A percentile compares a stretch with the other conserved stretches of the same genome.
These are phyloP conservation scores for Entamoeba invadens DNA, from an alignment of 208 protist genomes.

Conservation along the genomic window DNA sequence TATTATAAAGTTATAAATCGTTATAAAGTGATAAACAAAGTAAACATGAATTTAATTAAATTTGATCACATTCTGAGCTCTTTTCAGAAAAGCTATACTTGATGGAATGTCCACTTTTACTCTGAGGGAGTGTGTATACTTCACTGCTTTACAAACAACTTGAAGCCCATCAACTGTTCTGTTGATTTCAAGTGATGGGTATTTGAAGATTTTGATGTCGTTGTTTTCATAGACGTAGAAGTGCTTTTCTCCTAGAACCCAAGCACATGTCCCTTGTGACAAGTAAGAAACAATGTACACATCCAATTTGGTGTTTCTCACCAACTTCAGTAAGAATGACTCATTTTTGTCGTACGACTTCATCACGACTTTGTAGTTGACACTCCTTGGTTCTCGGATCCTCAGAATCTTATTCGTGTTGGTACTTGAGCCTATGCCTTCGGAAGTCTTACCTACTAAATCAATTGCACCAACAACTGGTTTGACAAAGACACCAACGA, in stretches of 20 bases:
- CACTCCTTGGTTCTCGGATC: neutral
- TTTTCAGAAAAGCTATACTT: no score
- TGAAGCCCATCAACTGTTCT: no score
- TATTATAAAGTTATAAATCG: no score
- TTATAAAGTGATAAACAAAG: no score
- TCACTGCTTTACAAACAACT: no score
- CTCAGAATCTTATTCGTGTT: neutral
- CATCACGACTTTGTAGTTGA: neutral
- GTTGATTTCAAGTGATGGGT: no score
- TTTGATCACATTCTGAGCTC: no score
- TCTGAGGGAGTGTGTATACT: no score
- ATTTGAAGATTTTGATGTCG: no score
- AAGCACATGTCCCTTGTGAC: neutral
- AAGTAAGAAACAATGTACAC: neutral
- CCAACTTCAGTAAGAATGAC: neutral
- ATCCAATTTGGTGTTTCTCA: neutral
- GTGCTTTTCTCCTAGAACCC: neutral
- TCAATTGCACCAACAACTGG: constrained; percentile 5
- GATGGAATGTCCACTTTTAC: no score
- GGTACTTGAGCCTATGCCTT: neutral
- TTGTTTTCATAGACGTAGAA: no score
- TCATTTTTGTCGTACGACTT: neutral
- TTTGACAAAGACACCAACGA: neutral
- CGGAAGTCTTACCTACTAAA: neutral
- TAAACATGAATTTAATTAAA: no score